Evolutionary conservation across 2,329 filamentous ascomycete genomes (phyloP).

Genomic region (Tolypocladium amazonense): DNA sequence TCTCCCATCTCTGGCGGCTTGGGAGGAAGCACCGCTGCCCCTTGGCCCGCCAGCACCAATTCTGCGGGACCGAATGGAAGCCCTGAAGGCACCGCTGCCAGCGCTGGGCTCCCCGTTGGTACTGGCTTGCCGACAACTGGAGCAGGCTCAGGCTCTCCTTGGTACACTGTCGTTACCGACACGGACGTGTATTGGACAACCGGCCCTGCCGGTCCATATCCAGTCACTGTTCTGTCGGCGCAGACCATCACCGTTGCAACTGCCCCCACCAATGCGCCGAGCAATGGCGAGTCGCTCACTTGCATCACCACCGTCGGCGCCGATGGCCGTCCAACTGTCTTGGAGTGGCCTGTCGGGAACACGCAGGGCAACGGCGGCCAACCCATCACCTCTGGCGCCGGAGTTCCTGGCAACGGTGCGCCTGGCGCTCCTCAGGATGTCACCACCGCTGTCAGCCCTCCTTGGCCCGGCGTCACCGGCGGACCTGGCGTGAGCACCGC

Average conservation of each 20-base stretch:
- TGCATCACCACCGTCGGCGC: constrained; percentile 10
- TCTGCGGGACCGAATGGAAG: constrained; percentile 5
- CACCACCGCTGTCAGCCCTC: neutral
- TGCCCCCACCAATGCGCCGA: neutral
- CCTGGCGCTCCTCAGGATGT: constrained; percentile 2
- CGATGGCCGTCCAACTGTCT: constrained; percentile 16
- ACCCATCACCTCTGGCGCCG: constrained; percentile 5
- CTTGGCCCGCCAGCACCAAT: constrained; percentile 7
- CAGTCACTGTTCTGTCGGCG: constrained; percentile 10
- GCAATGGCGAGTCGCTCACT: constrained; percentile 2
- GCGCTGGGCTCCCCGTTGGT: neutral
- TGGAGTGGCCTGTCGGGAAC: constrained; percentile 6
- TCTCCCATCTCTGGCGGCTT: constrained; percentile 4
- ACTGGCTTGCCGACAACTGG: neutral
- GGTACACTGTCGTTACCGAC: constrained; percentile 12
- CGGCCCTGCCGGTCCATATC: constrained; percentile 7
- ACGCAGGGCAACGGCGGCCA: constrained; percentile 5
- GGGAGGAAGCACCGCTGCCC: constrained; percentile 5
- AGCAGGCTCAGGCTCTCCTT: neutral
- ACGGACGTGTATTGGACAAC: constrained; percentile 11
- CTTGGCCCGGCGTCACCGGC: neutral
- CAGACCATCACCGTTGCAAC: constrained; percentile 11
- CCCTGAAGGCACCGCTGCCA: constrained; percentile 4
- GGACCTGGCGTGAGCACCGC: constrained; percentile 7
- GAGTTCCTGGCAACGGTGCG: constrained; percentile 3